phyloP scores from a whole-genome alignment of 139 green algal species.

The Chlamydomonas eustigma region DNA sequence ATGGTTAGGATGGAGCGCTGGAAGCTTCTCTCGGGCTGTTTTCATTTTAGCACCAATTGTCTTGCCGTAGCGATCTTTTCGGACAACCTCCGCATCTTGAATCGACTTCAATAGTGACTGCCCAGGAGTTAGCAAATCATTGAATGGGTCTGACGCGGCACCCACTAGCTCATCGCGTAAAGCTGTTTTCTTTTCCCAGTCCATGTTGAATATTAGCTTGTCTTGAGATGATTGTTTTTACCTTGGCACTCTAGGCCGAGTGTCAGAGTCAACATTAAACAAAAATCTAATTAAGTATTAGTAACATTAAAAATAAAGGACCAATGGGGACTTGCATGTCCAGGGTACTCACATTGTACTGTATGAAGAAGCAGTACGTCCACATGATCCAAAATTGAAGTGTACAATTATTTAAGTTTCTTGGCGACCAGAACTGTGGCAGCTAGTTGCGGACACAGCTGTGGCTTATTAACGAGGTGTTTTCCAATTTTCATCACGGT shows the following conservation, averaged over 20 bases:
- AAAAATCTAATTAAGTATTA: too few species aligned
- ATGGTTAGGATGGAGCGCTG: conserved; percentile 27
- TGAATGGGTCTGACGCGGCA: conserved; percentile 36
- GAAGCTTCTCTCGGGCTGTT: conserved; percentile 37
- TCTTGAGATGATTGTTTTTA: too few species aligned
- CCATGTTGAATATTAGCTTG: conserved; percentile 25
- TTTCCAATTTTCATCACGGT: conserved; percentile 53
- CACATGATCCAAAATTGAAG: too few species aligned
- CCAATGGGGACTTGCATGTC: too few species aligned
- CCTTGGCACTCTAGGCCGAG: too few species aligned
- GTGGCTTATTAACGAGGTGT: conserved; percentile 58
- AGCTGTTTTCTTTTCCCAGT: conserved; percentile 49
- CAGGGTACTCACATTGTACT: too few species aligned
- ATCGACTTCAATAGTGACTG: conserved; percentile 33
- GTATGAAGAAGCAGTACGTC: too few species aligned
- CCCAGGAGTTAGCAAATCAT: conserved; percentile 33
- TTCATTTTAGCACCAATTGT: conserved; percentile 48
- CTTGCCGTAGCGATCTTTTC: conserved; percentile 32
- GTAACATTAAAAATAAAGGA: too few species aligned
- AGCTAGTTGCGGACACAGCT: conserved; percentile 63
- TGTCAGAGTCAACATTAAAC: too few species aligned
- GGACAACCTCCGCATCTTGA: conserved; percentile 23
- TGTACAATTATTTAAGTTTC: too few species aligned
- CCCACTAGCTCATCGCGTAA: conserved; percentile 17
- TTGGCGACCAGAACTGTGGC: too few species aligned